Conservation (phyloP, 768 basidiomycete species). For the Rhodotorula kratochvilovae region DNA sequence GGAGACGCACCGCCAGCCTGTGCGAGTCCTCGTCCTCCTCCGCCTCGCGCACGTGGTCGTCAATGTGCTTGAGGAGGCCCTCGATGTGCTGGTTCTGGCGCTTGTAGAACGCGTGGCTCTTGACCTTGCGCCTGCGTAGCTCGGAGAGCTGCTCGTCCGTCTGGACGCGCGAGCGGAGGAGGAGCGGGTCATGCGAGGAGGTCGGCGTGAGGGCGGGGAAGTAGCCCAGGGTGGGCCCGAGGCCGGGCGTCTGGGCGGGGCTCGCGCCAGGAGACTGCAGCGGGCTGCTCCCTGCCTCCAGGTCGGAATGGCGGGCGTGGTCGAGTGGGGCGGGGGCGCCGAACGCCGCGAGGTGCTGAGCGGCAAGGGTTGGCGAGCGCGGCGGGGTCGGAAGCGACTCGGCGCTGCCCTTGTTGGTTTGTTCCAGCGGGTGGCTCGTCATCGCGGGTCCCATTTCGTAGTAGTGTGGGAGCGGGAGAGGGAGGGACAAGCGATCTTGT, state of each 20-base stretch:
- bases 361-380: not conserved
- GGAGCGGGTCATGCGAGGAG: constrained; percentile 24
- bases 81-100: constrained; percentile 63
- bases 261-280: not conserved
- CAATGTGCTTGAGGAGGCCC: constrained; percentile 86
- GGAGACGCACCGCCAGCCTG: constrained; percentile 50
- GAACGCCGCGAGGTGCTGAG: not conserved
- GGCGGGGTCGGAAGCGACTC: constrained; percentile 26
- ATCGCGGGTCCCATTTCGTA: not conserved
- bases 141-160: constrained; percentile 62
- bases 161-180: constrained; percentile 48
- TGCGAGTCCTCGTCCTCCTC: constrained; percentile 62
- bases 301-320: not conserved
- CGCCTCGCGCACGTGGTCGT: constrained; percentile 79
- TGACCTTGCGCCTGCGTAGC: constrained; percentile 59
- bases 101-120: constrained; percentile 54
- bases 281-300: not conserved
- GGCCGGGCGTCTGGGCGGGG: not conserved
- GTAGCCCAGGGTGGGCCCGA: not conserved
- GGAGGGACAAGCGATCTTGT: not conserved
- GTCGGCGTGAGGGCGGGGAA: constrained; percentile 15
- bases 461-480: not conserved
- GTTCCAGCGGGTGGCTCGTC: constrained; percentile 2
- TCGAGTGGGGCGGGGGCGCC: not conserved
- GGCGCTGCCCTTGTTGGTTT: not conserved